phyloP scores from a whole-genome alignment of 2,329 filamentous ascomycete species.

The Fusarium sororula region DNA sequence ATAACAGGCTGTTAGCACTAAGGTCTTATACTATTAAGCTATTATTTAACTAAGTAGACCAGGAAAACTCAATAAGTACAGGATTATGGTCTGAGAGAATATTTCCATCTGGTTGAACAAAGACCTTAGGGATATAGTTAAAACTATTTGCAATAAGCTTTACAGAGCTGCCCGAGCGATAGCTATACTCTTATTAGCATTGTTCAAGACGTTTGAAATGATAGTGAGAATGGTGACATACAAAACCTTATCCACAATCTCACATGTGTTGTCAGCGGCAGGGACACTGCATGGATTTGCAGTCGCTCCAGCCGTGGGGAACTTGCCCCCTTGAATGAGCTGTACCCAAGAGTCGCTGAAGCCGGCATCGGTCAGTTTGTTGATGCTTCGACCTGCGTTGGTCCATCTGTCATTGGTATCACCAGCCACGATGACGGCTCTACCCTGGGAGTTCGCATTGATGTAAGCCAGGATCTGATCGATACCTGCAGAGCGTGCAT shows the following conservation, averaged over 20 bases:
- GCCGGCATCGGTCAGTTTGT: slow-evolving; percentile 60
- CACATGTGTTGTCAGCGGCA: slow-evolving; percentile 62
- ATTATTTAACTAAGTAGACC: neutral
- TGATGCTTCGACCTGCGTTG: slow-evolving; percentile 52
- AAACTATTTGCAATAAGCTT: slow-evolving; percentile 59
- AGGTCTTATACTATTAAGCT: neutral
- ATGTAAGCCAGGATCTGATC: slow-evolving; percentile 69
- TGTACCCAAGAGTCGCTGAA: slow-evolving; percentile 70
- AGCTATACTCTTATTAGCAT: slow-evolving; percentile 42
- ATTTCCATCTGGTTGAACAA: slow-evolving; percentile 65
- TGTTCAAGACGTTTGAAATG: no score
- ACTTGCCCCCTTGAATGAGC: slow-evolving; percentile 57
- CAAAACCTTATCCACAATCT: slow-evolving; percentile 74
- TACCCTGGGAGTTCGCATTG: slow-evolving; percentile 62
- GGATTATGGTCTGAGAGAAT: slow-evolving; percentile 73
- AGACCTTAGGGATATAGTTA: slow-evolving; percentile 64
- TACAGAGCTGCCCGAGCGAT: slow-evolving; percentile 60
- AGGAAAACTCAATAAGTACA: slow-evolving; percentile 62
- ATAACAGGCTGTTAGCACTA: accelerated
- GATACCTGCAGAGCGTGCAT: slow-evolving; percentile 67
- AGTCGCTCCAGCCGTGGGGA: slow-evolving; percentile 52
- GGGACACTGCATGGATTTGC: slow-evolving; percentile 65
- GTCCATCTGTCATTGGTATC: slow-evolving; percentile 75
- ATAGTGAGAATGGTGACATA: slow-evolving; percentile 6
- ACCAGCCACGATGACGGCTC: slow-evolving; percentile 70